Conservation (phyloP, 805 yeast genomes). For the Tetrapisispora nanseiensis region DNA sequence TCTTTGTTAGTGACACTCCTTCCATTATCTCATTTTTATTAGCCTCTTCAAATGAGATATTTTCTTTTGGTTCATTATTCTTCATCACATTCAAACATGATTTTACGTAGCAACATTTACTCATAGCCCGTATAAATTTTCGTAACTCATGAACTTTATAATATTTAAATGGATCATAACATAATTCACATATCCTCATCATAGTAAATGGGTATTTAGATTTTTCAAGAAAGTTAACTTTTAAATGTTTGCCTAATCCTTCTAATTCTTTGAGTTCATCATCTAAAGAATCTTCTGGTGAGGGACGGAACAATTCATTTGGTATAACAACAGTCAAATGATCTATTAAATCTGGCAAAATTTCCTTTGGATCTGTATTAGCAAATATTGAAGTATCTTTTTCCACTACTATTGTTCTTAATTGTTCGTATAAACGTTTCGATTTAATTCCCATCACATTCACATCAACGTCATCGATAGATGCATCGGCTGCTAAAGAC, state of each 20-base stretch:
- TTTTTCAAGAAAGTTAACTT: slow-evolving; percentile 10
- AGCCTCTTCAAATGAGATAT: neutral
- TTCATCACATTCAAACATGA: slow-evolving; percentile 7
- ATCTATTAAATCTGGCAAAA: slow-evolving; percentile 14
- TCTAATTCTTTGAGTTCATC: slow-evolving; percentile 6
- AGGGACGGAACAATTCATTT: slow-evolving; percentile 13
- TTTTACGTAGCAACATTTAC: slow-evolving; percentile 22
- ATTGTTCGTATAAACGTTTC: neutral
- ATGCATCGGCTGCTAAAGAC: neutral
- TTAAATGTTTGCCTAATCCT: slow-evolving; percentile 10
- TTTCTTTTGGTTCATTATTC: neutral
- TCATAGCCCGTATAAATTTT: slow-evolving; percentile 39
- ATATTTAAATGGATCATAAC: slow-evolving; percentile 36
- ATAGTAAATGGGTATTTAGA: slow-evolving; percentile 39
- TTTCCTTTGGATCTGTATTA: slow-evolving; percentile 8
- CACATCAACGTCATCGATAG: slow-evolving; percentile 2
- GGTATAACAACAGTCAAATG: slow-evolving; percentile 23
- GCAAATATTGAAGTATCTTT: slow-evolving; percentile 9
- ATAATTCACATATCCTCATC: slow-evolving; percentile 37
- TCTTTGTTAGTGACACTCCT: slow-evolving; percentile 23
- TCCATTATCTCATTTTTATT: neutral
- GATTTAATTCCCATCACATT: slow-evolving; percentile 5
- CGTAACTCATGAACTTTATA: slow-evolving; percentile 26
- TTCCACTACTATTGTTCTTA: slow-evolving; percentile 11
- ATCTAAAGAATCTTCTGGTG: neutral